phyloP scores from a whole-genome alignment of 768 basidiomycete species.

The Boletus rubropictus region DNA sequence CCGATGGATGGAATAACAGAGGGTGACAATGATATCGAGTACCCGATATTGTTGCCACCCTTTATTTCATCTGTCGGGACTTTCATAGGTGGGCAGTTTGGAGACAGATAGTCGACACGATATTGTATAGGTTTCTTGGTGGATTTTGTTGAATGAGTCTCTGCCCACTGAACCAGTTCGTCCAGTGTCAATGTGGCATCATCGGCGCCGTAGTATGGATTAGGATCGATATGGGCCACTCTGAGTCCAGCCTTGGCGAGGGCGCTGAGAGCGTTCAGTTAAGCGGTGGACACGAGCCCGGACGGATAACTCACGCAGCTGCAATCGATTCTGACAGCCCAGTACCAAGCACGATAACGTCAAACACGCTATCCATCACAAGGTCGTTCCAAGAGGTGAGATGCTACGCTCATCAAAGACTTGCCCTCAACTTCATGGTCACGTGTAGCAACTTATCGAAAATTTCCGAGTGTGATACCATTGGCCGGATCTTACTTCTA shows the following conservation, averaged over 20 bases:
- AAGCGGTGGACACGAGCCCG: background rate
- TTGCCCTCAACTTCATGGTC: conserved; percentile 27
- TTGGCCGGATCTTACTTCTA: background rate
- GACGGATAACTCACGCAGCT: conserved; percentile 65
- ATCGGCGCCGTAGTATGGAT: conserved; percentile 78
- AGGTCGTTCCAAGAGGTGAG: background rate
- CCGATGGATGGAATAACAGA: conserved; percentile 76
- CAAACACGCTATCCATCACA: conserved; percentile 44
- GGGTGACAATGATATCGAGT: conserved; percentile 82
- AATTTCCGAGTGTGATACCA: conserved; percentile 5
- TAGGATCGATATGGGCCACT: conserved; percentile 82
- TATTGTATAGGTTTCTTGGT: conserved; percentile 14
- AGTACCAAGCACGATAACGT: conserved; percentile 70
- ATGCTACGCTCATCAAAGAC: background rate
- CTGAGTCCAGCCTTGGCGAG: conserved; percentile 84
- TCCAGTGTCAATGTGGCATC: conserved; percentile 79
- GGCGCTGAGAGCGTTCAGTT: conserved; percentile 45
- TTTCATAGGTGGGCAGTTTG: conserved; percentile 38
- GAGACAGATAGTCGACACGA: conserved; percentile 37
- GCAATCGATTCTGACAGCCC: conserved; percentile 79
- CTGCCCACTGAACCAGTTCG: conserved; percentile 71
- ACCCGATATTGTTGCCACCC: too few species aligned
- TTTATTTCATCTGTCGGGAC: too few species aligned
- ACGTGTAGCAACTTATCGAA: conserved; percentile 20
- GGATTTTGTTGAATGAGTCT: conserved; percentile 28